Evolutionary conservation across 345 rosid species (phyloP).

Genomic region (Pistacia vera): DNA sequence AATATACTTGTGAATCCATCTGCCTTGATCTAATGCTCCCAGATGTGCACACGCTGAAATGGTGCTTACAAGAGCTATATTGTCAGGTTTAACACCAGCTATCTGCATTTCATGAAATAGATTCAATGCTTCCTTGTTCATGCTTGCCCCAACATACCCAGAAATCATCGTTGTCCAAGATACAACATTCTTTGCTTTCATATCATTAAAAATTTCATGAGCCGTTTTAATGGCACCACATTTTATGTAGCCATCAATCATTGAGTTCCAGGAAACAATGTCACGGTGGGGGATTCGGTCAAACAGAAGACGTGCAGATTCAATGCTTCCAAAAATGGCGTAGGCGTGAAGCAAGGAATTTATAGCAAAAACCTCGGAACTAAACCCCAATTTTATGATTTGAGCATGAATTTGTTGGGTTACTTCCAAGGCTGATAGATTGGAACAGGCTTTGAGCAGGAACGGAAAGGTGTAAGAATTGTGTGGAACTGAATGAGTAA

Average conservation of each 20-base stretch:
- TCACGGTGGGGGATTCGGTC: constrained; percentile 43
- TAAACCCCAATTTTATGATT: constrained; percentile 54
- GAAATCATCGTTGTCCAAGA: constrained; percentile 76
- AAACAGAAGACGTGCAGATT: constrained; percentile 48
- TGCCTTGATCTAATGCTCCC: constrained; percentile 77
- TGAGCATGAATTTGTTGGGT: constrained; percentile 62
- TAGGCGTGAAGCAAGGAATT: constrained; percentile 68
- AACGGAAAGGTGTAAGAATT: constrained; percentile 67
- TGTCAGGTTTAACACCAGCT: constrained; percentile 58
- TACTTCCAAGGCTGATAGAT: constrained; percentile 40
- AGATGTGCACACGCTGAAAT: constrained; percentile 76
- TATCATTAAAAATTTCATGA: constrained; percentile 36
- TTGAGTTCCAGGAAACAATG: constrained; percentile 71
- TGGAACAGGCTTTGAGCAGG: constrained; percentile 72
- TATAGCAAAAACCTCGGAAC: constrained; percentile 38
- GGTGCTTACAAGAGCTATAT: constrained; percentile 45
- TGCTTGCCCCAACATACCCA: constrained; percentile 57
- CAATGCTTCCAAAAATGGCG: constrained; percentile 38
- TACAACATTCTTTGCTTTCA: constrained; percentile 49
- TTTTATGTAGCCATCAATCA: constrained; percentile 59
- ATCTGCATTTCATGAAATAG: constrained; percentile 68
- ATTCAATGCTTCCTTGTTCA: constrained; percentile 63
- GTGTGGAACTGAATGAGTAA: constrained; percentile 41
- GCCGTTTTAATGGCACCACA: constrained; percentile 47
- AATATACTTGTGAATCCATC: constrained; percentile 69